Percentiles rank a stretch among this genome's conserved stretches.
These are phyloP conservation scores for Cicer yamashitae DNA, from an alignment of 306 rosid genomes.

Conservation along the genomic window DNA sequence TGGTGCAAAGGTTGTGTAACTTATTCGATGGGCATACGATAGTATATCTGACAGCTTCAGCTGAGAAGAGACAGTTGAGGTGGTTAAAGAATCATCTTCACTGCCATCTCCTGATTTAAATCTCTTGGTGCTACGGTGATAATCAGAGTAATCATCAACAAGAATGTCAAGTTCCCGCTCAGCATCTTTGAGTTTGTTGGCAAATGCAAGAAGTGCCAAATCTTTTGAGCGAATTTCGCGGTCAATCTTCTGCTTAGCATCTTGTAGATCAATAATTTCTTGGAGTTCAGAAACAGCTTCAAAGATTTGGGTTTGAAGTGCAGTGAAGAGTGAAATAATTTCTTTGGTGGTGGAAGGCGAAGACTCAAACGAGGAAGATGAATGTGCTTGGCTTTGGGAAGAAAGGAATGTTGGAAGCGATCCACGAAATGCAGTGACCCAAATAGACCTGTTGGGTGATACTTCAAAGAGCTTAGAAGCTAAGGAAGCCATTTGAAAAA, in stretches of 20 bases:
- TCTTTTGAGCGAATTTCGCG: conserved; percentile 68
- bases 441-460: conserved; percentile 72
- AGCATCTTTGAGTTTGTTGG: conserved; percentile 80
- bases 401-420: conserved; percentile 77
- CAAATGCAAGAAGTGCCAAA: conserved; percentile 66
- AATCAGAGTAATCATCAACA: conserved; percentile 85
- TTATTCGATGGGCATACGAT: conserved; percentile 82
- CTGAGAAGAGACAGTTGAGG: conserved; percentile 72
- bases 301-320: conserved; percentile 80
- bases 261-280: conserved; percentile 87
- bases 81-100: conserved; percentile 58
- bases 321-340: conserved; percentile 63
- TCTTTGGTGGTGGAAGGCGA: conserved; percentile 75
- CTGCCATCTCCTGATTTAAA: conserved; percentile 49
- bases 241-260: conserved; percentile 71
- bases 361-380: conserved; percentile 52
- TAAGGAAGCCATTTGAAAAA: conserved; percentile 80
- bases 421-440: conserved; percentile 83
- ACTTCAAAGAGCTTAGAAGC: conserved; percentile 77
- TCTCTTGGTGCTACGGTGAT: conserved; percentile 60
- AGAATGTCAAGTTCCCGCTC: conserved; percentile 83
- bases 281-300: conserved; percentile 94
- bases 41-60: conserved; percentile 69
- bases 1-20: conserved; percentile 95
- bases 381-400: conserved; percentile 56